Percentiles rank a stretch among this genome's conserved stretches.
Evolutionary conservation across 176 grass and related monocot genomes (phyloP).

Genomic region (Cocos nucifera): DNA sequence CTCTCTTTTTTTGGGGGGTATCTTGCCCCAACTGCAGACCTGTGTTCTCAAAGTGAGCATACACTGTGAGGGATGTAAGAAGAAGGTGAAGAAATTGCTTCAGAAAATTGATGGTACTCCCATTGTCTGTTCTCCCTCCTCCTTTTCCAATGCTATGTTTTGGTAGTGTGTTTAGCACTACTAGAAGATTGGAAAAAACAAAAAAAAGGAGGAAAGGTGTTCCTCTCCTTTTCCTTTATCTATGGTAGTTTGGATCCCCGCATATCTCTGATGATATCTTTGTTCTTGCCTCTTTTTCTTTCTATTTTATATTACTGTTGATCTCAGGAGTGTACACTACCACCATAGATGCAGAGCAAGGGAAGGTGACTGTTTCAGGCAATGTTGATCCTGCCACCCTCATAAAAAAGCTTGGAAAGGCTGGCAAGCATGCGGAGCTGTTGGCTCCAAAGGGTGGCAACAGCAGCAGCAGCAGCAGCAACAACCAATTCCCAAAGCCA

Average conservation of each 20-base stretch:
- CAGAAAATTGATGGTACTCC: constrained; percentile 70
- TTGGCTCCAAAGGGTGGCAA: constrained; percentile 44
- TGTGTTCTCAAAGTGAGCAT: constrained; percentile 79
- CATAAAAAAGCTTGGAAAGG: constrained; percentile 80
- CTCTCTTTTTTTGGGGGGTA: no score
- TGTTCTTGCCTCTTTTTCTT: constrained; percentile 2
- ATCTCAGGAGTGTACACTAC: constrained; percentile 62
- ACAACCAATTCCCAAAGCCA: constrained; percentile 48
- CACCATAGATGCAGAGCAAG: constrained; percentile 60
- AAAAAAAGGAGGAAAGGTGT: no score
- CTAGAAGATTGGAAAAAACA: no score
- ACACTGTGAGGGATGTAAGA: constrained; percentile 88
- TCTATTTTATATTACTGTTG: background rate
- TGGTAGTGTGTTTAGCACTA: background rate
- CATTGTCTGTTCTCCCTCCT: background rate
- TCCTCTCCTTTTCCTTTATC: no score
- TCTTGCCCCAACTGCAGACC: constrained; percentile 29
- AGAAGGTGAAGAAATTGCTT: constrained; percentile 95
- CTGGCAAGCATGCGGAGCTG: constrained; percentile 73
- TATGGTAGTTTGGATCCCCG: no score
- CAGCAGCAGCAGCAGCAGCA: constrained; percentile 1
- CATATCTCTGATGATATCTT: background rate
- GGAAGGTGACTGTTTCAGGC: constrained; percentile 70
- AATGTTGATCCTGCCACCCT: constrained; percentile 73
- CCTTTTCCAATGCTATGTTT: no score